Evolutionary conservation across 2,329 filamentous ascomycete genomes (phyloP), one percentile per base, ranked within the genome.

Genomic region (Claviceps fusiformis): DNA sequence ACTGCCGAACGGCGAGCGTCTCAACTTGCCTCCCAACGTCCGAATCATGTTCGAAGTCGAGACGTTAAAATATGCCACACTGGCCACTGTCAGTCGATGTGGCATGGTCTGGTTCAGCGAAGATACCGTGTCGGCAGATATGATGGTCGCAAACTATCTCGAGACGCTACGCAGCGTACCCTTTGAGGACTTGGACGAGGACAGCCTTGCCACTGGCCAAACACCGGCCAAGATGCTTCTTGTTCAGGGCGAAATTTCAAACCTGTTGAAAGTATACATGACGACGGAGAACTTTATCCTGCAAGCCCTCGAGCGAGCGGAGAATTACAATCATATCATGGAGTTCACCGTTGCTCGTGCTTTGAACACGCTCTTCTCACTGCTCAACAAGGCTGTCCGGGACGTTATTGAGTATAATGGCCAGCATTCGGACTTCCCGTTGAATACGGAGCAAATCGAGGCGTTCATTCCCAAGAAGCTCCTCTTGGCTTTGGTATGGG

Each of bases 21-120:
- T 99, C 55, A 96, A 93, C 67, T 73, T 99, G 47, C 95, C 93
- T 4, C 66, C 87, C 2, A 98, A 99, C 65, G 93, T 99, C 31
- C 89, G 95, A 62, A 95, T 99, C 71, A 96, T 99, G 91, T 99
- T 99, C 65, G 93, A 99, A 74, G 93, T 99, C 41, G 95, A 98
- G 73, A 97, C 86, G 3, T 77, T 99, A 57, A 95, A 95, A 67
- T 98, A 98, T 67, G 93, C 93, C 43, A 99, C 93, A 0, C 81
- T 98, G 48, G 93, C 93, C 55, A 99, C 93, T n/a, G 93, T 99
- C 66, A 95, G 88, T 83, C 90, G 93, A 73, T 99, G 93, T 69
- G 93, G 93, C 78, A 99, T 99, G 93, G 95, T 99, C 15, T 99
- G 93, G 93, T 98, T 97, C 73, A 98, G 90, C 67, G 92, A 96